Base-by-base conservation (phyloP, 1,284 basidiomycete genomes). In the Sphaerobolus stellatus region DNA sequence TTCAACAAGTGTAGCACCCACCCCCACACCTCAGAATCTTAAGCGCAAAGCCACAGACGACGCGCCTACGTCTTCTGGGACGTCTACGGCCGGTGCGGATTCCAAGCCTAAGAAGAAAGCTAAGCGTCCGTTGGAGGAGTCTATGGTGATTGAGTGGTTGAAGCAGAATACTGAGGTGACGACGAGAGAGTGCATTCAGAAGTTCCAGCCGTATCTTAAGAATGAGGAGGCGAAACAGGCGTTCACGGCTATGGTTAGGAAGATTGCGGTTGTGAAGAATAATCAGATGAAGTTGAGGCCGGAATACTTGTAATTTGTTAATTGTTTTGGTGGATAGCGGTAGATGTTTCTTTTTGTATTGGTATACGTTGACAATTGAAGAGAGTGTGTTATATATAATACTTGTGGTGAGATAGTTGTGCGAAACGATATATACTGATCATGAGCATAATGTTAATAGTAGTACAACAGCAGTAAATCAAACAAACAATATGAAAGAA, bases 161-260 rank as follows among this genome's bases (percentile, higher is more conserved):
- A 80, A 76, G 64, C 81, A 76, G 52, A 81, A 79, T 30, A 75
- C 81, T 14, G 81, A 79, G 56, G 80, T 84, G 49, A 83, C 80
- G 58, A 90, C 88, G 36, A 75, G 82, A 56, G 86, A 86, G 62
- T 90, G 87, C 64, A 90, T 92, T 59, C 80, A 82, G 54, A 79
- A 90, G 65, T 92, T 92, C 67, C 82, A 82, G 58, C 82, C 82
- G 14, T 88, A 86, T 63, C 68, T 91, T 50, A 85, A 79, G 52
- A 81, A 82, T 61, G 77, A 79, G 44, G 77, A 74, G 61, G 86
- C 85, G 76, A 91, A 90, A 77, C 64, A 66, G 54, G 80, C 77
- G 66, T 90, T 92, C 64, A 86, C 87, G n/a, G 77, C 75, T 18
- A 75, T 92, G 64, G 82, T 92, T 49, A 85, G 86, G 71, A 82